Evolutionary conservation across 441 rosid genomes (phyloP).

Genomic region (Melastoma candidum): DNA sequence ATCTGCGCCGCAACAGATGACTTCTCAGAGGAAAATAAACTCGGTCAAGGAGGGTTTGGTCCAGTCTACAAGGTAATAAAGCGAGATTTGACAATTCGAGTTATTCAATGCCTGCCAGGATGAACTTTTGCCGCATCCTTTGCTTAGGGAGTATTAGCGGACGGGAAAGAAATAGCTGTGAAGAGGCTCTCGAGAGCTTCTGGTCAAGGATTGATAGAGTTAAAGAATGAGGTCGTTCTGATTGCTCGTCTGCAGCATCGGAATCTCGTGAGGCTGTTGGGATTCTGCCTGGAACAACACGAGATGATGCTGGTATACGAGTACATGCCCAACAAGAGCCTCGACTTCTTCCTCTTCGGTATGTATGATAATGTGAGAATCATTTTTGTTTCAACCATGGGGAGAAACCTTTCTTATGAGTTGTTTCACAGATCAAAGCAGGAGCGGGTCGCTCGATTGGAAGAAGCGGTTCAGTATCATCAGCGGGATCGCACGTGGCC

Average conservation of each 20-base stretch:
- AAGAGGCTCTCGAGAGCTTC: slow-evolving; percentile 36
- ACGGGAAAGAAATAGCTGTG: slow-evolving; percentile 35
- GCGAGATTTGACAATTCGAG: not conserved
- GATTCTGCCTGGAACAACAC: slow-evolving; percentile 22
- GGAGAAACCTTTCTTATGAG: not conserved
- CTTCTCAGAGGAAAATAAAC: slow-evolving; percentile 21
- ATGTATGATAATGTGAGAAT: not conserved
- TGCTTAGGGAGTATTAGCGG: slow-evolving; percentile 25
- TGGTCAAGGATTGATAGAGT: slow-evolving; percentile 23
- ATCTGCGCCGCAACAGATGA: slow-evolving; percentile 17
- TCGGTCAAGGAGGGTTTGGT: slow-evolving; percentile 34
- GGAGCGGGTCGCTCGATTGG: too few relatives aligned
- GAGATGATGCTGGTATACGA: slow-evolving; percentile 32
- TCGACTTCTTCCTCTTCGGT: slow-evolving; percentile 33
- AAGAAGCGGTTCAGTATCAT: too few relatives aligned
- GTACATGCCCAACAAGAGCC: slow-evolving; percentile 30
- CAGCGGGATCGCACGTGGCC: too few relatives aligned
- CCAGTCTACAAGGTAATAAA: slow-evolving; percentile 28
- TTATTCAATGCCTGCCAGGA: not conserved
- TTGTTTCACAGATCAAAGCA: too few relatives aligned
- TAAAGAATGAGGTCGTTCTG: slow-evolving; percentile 28
- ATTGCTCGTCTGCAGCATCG: slow-evolving; percentile 34
- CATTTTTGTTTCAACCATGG: not conserved
- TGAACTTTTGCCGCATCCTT: not conserved
- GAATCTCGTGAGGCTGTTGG: slow-evolving; percentile 30